Percentiles rank a stretch among this genome's conserved stretches.
phyloP scores from a whole-genome alignment of 768 basidiomycete genomes.

The Naematelia encephala region DNA sequence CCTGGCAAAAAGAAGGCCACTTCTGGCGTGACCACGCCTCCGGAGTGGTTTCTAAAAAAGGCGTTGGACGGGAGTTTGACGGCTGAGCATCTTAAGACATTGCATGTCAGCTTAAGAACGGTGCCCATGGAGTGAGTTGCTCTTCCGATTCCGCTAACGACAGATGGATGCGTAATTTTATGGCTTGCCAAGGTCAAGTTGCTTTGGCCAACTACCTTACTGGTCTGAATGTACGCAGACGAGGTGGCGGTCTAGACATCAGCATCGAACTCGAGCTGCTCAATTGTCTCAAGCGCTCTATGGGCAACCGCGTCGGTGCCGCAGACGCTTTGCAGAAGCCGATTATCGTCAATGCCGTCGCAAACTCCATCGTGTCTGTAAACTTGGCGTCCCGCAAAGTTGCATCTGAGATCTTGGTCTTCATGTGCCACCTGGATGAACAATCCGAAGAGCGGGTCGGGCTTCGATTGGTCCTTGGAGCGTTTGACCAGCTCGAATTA shows the following conservation, averaged over 20 bases:
- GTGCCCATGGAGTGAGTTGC: constrained; percentile 68
- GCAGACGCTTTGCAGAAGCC: constrained; percentile 71
- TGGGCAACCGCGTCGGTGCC: constrained; percentile 70
- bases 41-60: constrained; percentile 89
- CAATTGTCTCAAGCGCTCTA: constrained; percentile 77
- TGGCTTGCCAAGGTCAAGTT: constrained; percentile 36
- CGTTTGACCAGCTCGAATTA: constrained; percentile 58
- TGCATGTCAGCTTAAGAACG: constrained; percentile 71
- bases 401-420: constrained; percentile 73
- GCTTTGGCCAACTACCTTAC: constrained; percentile 38
- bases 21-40: constrained; percentile 60
- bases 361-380: constrained; percentile 76
- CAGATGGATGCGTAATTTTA: constrained; percentile 38
- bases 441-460: constrained; percentile 53
- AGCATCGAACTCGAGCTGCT: constrained; percentile 79
- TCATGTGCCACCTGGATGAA: constrained; percentile 65
- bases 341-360: constrained; percentile 71
- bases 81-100: constrained; percentile 69
- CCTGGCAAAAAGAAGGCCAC: constrained; percentile 43
- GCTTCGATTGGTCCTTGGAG: constrained; percentile 67
- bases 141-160: background rate
- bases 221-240: constrained; percentile 50
- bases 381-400: constrained; percentile 72
- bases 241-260: constrained; percentile 58
- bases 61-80: constrained; percentile 84